Evolutionary conservation across 805 yeast genomes (phyloP).

Genomic region (Pichia manshurica): DNA sequence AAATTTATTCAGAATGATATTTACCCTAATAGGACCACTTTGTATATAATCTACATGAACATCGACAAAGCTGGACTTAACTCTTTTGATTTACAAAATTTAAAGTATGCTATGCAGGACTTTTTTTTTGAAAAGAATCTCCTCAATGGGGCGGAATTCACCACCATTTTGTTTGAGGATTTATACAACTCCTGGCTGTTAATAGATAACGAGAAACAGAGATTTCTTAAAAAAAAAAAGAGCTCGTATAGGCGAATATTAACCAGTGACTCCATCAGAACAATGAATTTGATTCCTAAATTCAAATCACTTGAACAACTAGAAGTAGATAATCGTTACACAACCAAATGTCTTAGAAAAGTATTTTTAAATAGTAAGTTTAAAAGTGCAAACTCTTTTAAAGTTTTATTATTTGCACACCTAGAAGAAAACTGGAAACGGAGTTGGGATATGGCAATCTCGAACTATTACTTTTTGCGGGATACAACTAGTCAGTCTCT

Average conservation of each 20-base stretch:
- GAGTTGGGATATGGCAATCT: not conserved
- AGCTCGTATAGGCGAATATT: not conserved
- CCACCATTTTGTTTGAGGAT: conserved; percentile 1
- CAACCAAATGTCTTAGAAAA: conserved; percentile 15
- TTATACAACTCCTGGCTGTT: conserved; percentile 3
- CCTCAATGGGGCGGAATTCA: not conserved
- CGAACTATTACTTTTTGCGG: not conserved
- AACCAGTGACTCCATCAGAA: not conserved
- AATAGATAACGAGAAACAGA: not conserved
- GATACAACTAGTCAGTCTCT: not conserved
- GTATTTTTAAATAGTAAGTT: conserved; percentile 8
- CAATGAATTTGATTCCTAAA: conserved; percentile 8
- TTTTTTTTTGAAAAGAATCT: not conserved
- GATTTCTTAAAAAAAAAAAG: not conserved
- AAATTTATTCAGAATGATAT: not conserved
- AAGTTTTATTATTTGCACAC: conserved; percentile 19
- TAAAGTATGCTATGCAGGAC: conserved; percentile 1
- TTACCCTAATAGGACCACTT: not conserved
- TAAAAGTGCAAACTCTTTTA: conserved; percentile 20
- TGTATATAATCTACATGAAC: conserved; percentile 5
- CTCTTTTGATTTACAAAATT: not conserved
- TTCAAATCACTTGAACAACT: too few relatives aligned
- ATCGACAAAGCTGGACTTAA: not conserved
- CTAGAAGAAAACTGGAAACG: conserved; percentile 11
- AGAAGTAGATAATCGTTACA: conserved; percentile 18